Evolutionary conservation across 345 rosid genomes (phyloP), one percentile per base, ranked within the genome.

Genomic region (Salix viminalis): DNA sequence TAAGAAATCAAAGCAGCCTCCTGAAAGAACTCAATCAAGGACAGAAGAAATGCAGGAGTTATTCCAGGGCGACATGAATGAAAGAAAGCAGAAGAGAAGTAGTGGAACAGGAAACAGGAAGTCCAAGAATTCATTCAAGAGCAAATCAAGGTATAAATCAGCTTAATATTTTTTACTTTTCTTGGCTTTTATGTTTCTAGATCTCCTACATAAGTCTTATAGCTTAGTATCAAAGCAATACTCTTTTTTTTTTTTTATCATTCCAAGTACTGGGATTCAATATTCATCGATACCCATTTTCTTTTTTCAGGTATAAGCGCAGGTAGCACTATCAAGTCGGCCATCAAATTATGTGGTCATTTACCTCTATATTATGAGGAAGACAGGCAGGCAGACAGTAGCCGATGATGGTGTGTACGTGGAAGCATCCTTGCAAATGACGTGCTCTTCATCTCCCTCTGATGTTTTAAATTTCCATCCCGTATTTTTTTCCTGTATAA

Each of bases 51-150:
- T 91, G 97, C 82, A 71, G 23, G 96, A 93, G 61, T 83, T 92
- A 70, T 96, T 96, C 86, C 90, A 89, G 84, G 83, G 87, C 46
- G 97, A 96, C 76, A 93, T 92, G 91, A 89, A 88, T 68, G 98
- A 92, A 82, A 85, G 52, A 72, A 96, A 89, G 85, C 86, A 82
- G 68, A 86, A 82, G 80, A 88, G 86, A 83, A 79, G 81, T 15
- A 74, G 88, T 12, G 83, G 41, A 2, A 79, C 68, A 2, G 88
- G 79, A 75, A 83, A 79, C 75, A 92, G 86, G 68, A 93, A 89
- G 85, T 77, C 96, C 13, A 89, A 87, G 83, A 87, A 87, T 81
- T 89, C 92, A 34, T 93, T 93, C 78, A 95, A 93, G 89, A 95
- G 99, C 93, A 93, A 95, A 83, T 89, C 91, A 65, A 86, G 99